phyloP scores from a whole-genome alignment of 371 early-diverging fungal species.

The Apophysomyces sp. region DNA sequence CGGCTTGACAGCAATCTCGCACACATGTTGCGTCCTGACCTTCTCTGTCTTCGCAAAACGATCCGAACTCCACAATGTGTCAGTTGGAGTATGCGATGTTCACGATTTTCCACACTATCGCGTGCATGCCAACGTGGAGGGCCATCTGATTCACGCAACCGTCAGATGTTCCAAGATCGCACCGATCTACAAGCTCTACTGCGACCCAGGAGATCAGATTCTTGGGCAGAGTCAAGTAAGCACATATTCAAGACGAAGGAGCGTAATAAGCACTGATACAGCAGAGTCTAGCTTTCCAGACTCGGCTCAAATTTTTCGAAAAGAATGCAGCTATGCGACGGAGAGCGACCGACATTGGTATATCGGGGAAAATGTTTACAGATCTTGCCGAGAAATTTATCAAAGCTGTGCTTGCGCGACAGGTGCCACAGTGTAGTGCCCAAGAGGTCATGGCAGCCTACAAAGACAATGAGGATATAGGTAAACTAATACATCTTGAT shows the following conservation, averaged over 20 bases:
- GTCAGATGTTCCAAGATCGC: not conserved
- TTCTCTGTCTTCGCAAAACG: not conserved
- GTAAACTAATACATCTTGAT: not conserved
- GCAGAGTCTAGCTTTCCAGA: not conserved
- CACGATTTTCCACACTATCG: not conserved
- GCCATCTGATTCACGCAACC: not conserved
- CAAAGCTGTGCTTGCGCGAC: constrained; percentile 12
- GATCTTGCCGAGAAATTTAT: constrained; percentile 19
- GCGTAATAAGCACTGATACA: not conserved
- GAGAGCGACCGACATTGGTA: constrained; percentile 26
- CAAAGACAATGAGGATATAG: not conserved
- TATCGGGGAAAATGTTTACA: constrained; percentile 17
- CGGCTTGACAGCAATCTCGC: not conserved
- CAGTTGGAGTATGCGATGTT: not conserved
- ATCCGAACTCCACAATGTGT: not conserved
- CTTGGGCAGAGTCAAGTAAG: not conserved
- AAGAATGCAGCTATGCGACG: constrained; percentile 16
- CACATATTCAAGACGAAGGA: not conserved
- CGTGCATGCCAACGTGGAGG: not conserved
- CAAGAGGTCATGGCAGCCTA: not conserved
- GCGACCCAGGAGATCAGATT: not conserved
- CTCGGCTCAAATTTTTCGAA: constrained; percentile 7
- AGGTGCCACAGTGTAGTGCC: constrained; percentile 8
- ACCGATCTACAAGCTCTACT: not conserved
- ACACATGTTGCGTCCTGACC: not conserved